Conservation (phyloP, 441 rosid species). For the Adansonia rubrostipa region DNA sequence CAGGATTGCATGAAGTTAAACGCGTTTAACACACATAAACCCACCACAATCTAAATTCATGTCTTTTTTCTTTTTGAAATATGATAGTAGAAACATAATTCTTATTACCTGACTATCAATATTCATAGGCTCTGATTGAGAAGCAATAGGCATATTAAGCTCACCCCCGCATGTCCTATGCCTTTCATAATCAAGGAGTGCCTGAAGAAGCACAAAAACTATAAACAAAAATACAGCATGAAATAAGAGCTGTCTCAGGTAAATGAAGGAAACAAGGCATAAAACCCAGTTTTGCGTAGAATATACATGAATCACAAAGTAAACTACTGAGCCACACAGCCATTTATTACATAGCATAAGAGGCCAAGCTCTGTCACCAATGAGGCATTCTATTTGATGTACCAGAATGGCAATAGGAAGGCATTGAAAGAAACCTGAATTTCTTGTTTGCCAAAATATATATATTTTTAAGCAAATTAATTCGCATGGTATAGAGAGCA, state of each 20-base stretch:
- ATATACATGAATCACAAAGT: background rate
- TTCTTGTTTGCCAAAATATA: background rate
- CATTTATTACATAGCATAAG: background rate
- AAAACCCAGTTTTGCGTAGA: background rate
- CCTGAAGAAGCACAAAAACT: constrained; percentile 38
- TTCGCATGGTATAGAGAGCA: background rate
- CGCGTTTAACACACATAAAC: background rate
- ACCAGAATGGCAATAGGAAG: background rate
- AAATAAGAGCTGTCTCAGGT: constrained; percentile 8
- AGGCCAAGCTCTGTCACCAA: background rate
- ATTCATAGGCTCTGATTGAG: constrained; percentile 45
- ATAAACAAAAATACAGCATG: constrained; percentile 15
- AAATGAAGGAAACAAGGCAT: constrained; percentile 9
- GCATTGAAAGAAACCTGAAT: background rate
- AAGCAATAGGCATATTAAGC: constrained; percentile 47
- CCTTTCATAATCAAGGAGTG: constrained; percentile 77
- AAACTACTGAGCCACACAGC: background rate
- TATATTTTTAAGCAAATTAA: background rate
- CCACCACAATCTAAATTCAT: background rate
- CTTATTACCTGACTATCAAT: constrained; percentile 58
- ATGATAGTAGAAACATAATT: background rate
- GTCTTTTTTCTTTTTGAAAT: background rate
- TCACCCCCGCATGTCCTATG: constrained; percentile 57
- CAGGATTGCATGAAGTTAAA: background rate
- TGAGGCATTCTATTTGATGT: background rate